Evolutionary conservation across 2,329 filamentous ascomycete genomes (phyloP), one percentile per base, ranked within the genome.

Genomic region (Phyllosticta citribraziliensis): DNA sequence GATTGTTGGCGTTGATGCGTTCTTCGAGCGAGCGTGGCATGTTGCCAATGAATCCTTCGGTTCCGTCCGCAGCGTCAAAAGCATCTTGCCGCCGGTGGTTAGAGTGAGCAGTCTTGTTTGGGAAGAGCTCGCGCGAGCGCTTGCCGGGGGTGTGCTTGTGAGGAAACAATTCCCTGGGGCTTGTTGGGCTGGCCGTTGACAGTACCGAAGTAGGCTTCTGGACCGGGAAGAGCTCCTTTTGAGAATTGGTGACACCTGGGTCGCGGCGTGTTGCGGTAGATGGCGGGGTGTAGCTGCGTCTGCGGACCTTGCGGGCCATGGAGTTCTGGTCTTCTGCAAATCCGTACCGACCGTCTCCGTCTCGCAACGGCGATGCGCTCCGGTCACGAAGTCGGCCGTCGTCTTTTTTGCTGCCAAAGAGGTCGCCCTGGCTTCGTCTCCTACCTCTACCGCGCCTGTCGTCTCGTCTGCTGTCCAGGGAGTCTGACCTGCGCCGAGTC

Each of bases 221-320:
- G 66, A 62, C 5, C 70, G 69, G 84, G 65, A 88, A 84, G 1
- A 88, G 77, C 64, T 88, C 85, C 64, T 80, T 83, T 65, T 75
- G 74, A 56, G 78, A 70, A 64, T 78, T 80, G 40, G 71, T 70
- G 55, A 68, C 69, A 50, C 57, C 58, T 30, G 62, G 14, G 56
- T 65, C 63, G 52, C 65, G 66, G 19, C 67, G 66, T n/a, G 40
- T n/a, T n/a, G 40, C 40, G 65, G 66, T 50, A 56, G 64, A 58
- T 52, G 66, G 67, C 53, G 75, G 75, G 19, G 73, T 76, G 22
- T 71, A 70, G 60, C 75, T 78, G 50, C 78, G 71, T 63, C 74
- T 74, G 24, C 78, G 74, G 33, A 67, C 76, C 62, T 70, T 75
- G 65, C 67, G 71, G 60, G 69, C 76, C 63, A 65, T 77, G 55